Percentiles rank a stretch among this genome's conserved stretches.
phyloP scores from a whole-genome alignment of 2,329 filamentous ascomycete genomes.

The Chaetothyriales sp. region DNA sequence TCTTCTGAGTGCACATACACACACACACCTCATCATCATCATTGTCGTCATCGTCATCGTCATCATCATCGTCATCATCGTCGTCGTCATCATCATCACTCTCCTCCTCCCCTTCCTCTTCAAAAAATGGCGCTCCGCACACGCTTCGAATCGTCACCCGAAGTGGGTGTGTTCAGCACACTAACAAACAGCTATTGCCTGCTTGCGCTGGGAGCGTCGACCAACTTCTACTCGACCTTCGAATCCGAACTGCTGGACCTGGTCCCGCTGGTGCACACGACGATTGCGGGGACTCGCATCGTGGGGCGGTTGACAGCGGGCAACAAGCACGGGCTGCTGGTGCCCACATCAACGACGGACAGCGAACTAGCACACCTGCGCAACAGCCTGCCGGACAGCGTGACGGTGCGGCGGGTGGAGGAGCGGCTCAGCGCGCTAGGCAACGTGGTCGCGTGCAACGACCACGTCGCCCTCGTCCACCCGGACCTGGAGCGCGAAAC shows the following conservation, averaged over 20 bases:
- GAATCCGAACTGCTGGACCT: constrained; percentile 95
- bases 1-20: not conserved
- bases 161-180: constrained; percentile 87
- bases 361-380: constrained; percentile 96
- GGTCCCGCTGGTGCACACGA: constrained; percentile 91
- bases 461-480: constrained; percentile 92
- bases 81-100: too few relatives aligned
- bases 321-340: constrained; percentile 91
- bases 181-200: constrained; percentile 96
- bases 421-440: constrained; percentile 89
- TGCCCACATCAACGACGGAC: constrained; percentile 90
- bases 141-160: constrained; percentile 39
- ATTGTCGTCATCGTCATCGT: too few relatives aligned
- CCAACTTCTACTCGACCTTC: constrained; percentile 99
- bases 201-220: constrained; percentile 83
- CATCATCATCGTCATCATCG: too few relatives aligned
- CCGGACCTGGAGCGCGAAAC: constrained; percentile 95
- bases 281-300: constrained; percentile 91
- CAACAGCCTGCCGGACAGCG: constrained; percentile 79
- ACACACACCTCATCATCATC: too few relatives aligned
- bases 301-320: constrained; percentile 89
- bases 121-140: constrained; percentile 34
- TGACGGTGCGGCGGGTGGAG: constrained; percentile 95
- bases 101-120: not conserved
- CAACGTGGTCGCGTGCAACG: constrained; percentile 93